These are phyloP conservation scores for Cladophialophora carrionii DNA, from an alignment of 2,329 filamentous ascomycete species.

Conservation along the genomic window DNA sequence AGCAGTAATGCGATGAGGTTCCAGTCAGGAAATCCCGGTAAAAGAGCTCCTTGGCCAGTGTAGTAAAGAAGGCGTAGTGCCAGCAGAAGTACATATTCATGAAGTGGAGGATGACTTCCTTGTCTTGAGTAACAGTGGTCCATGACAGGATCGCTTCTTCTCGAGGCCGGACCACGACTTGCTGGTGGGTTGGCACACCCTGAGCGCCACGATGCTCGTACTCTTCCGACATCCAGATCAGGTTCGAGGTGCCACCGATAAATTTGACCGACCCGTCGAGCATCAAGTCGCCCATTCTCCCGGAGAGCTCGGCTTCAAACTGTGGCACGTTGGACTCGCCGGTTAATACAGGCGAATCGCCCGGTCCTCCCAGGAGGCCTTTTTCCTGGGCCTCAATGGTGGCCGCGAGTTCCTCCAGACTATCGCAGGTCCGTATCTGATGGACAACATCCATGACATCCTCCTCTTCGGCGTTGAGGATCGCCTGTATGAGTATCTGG, in stretches of 20 bases:
- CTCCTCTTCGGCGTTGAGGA: slow-evolving; percentile 87
- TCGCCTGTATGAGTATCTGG: slow-evolving; percentile 88
- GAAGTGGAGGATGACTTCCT: slow-evolving; percentile 78
- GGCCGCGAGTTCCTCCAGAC: slow-evolving; percentile 66
- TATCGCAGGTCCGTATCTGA: slow-evolving; percentile 85
- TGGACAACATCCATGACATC: slow-evolving; percentile 80
- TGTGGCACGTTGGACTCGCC: slow-evolving; percentile 40
- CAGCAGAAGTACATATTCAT: slow-evolving; percentile 98
- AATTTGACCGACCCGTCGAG: slow-evolving; percentile 87
- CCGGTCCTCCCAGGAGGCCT: slow-evolving; percentile 48
- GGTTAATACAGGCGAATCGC: slow-evolving; percentile 44
- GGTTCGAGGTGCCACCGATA: slow-evolving; percentile 90
- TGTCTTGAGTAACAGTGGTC: slow-evolving; percentile 82
- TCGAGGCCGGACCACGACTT: slow-evolving; percentile 51
- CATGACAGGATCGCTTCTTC: slow-evolving; percentile 79
- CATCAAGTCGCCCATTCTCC: slow-evolving; percentile 89
- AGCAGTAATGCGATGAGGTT: slow-evolving; percentile 74
- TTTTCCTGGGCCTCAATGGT: slow-evolving; percentile 60
- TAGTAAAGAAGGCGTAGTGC: slow-evolving; percentile 97
- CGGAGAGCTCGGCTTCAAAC: slow-evolving; percentile 79
- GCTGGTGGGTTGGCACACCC: slow-evolving; percentile 13
- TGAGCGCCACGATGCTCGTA: slow-evolving; percentile 44
- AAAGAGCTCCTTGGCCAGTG: slow-evolving; percentile 82
- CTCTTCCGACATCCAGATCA: slow-evolving; percentile 73
- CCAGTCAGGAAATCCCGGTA: slow-evolving; percentile 81